Conservation (phyloP, 805 yeast species). For the Hanseniaspora vineae region DNA sequence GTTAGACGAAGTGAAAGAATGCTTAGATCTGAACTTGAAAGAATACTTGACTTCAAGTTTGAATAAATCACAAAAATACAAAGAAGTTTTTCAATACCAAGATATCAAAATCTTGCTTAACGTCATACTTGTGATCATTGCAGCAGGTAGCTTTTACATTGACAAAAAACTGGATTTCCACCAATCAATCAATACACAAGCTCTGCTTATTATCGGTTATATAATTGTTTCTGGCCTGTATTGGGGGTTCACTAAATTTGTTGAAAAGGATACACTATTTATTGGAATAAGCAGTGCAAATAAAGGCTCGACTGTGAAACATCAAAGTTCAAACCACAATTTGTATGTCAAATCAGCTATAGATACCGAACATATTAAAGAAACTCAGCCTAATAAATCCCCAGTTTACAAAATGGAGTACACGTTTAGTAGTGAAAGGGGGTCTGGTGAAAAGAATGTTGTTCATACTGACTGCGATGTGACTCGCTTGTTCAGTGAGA, state of each 20-base stretch:
- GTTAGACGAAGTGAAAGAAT: neutral
- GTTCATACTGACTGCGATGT: slow-evolving; percentile 9
- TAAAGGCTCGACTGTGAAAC: no score
- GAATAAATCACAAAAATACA: neutral
- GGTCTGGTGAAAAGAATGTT: no score
- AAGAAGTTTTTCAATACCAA: neutral
- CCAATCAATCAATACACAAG: slow-evolving; percentile 30
- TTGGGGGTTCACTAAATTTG: slow-evolving; percentile 25
- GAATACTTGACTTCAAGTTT: neutral
- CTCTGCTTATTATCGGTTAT: slow-evolving; percentile 29
- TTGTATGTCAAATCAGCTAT: neutral
- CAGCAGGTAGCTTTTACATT: slow-evolving; percentile 34
- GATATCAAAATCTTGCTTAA: slow-evolving; percentile 43
- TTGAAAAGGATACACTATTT: slow-evolving; percentile 33
- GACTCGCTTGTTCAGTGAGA: slow-evolving; percentile 26
- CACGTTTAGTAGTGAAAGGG: no score
- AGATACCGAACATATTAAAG: neutral
- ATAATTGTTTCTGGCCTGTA: slow-evolving; percentile 26
- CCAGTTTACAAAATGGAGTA: slow-evolving; percentile 19
- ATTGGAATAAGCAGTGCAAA: slow-evolving; percentile 21
- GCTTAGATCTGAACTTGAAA: neutral
- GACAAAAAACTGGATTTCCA: slow-evolving; percentile 37
- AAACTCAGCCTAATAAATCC: slow-evolving; percentile 12
- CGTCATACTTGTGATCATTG: slow-evolving; percentile 33
- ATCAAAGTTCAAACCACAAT: no score